Conservation (phyloP, 495 filamentous ascomycete genomes). For the Pyrenopolyporus hunteri region DNA sequence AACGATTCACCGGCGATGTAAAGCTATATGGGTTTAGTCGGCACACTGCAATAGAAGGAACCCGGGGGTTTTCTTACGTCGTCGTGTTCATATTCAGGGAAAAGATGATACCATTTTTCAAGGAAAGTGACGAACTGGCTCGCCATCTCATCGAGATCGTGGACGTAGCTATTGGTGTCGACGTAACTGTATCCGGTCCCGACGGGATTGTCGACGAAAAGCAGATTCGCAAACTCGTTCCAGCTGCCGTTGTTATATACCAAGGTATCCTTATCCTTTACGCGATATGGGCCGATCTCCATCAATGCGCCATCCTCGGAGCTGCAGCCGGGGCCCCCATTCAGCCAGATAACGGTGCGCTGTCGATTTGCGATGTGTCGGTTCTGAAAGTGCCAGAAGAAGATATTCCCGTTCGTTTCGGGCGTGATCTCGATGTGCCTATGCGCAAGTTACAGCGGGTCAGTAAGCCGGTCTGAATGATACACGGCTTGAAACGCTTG, state of each 20-base stretch:
- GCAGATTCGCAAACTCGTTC: constrained; percentile 95
- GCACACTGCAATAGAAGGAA: constrained; percentile 11
- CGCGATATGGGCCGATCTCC: constrained; percentile 93
- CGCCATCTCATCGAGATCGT: constrained; percentile 88
- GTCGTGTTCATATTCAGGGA: constrained; percentile 90
- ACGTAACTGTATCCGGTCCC: constrained; percentile 97
- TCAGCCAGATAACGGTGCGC: constrained; percentile 94
- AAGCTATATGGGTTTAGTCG: constrained; percentile 63
- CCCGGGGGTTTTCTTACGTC: constrained; percentile 73
- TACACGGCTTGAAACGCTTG: constrained; percentile 1
- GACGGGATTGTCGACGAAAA: constrained; percentile 97
- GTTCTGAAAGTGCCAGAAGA: constrained; percentile 98
- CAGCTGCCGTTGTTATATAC: constrained; percentile 88
- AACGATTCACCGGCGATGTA: constrained; percentile 96
- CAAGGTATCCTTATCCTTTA: constrained; percentile 75
- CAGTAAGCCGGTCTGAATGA: constrained; percentile 27
- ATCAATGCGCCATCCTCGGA: constrained; percentile 97
- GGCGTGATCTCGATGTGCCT: constrained; percentile 91
- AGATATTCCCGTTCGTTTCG: constrained; percentile 86
- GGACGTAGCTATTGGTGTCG: constrained; percentile 81
- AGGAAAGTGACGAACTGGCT: constrained; percentile 85
- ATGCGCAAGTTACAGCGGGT: constrained; percentile 30
- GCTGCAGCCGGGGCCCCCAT: constrained; percentile 95
- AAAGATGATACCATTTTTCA: constrained; percentile 86
- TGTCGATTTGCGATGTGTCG: constrained; percentile 91